Evolutionary conservation across 768 basidiomycete species (phyloP), one percentile per base, ranked within the genome.

Genomic region (Mycena amicta): DNA sequence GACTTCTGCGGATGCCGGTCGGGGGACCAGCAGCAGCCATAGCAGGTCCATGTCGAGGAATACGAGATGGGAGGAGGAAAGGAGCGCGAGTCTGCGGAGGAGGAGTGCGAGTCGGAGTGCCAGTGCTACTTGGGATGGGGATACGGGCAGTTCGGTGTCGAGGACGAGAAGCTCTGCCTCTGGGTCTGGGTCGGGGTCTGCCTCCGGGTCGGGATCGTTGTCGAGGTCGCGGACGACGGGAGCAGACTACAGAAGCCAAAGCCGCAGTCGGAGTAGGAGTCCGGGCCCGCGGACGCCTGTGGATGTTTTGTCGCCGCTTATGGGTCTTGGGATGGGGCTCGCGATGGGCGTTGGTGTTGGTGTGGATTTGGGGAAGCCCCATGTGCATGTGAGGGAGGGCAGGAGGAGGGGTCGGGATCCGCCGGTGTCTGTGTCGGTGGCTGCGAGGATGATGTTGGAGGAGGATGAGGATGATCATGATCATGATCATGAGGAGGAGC

Each of bases 271-370:
- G 23, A 59, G 61, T 15, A 1, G 61, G 28, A 62, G 61, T 40
- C 16, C 45, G 28, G 51, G 61, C 20, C 62, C 62, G 37, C 39
- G 52, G 4, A 64, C 62, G 43, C 62, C 62, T 4, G 57, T 56
- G 11, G 61, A 62, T 28, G 31, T 22, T n/a, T 25, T 45, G 29
- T 20, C 45, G 45, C 31, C 55, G 39, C 25, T 56, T 52, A 50
- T 59, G 18, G 54, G 43, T 28, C 4, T 56, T 22, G 56, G 50
- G 50, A 6, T 61, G 11, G 55, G 52, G 29, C 30, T 65, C 20
- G 50, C 40, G 50, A 31, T 62, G 27, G 60, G 57, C 25, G 27
- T 12, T 45, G 43, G 15, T n/a, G 22, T 8, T 8, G 33, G 33
- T 37, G 43, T 23, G 15, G 8, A 5, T 23, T 45, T 45, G 43